These are phyloP conservation scores for Mycena rebaudengoi DNA, from an alignment of 768 basidiomycete species.

Conservation along the genomic window DNA sequence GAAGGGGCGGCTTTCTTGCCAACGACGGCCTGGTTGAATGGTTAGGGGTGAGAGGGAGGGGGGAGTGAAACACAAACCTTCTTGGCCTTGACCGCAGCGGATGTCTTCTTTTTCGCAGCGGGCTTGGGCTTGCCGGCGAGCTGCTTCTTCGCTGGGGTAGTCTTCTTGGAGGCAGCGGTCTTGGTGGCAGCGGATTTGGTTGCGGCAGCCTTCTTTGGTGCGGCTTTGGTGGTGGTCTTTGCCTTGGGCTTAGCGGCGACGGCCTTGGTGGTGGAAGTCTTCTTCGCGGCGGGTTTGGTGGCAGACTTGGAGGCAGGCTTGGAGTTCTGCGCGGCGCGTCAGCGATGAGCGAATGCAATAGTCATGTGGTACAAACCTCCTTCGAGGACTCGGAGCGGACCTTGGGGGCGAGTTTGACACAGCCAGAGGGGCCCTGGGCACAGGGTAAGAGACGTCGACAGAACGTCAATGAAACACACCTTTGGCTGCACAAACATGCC, in stretches of 20 bases:
- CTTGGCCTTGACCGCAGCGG: conserved; percentile 18
- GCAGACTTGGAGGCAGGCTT: neutral
- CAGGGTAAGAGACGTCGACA: neutral
- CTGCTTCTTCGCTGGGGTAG: no score
- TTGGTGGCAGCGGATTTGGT: no score
- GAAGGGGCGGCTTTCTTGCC: conserved; percentile 14
- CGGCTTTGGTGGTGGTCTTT: neutral
- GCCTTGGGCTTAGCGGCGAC: conserved; percentile 11
- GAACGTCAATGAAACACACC: neutral
- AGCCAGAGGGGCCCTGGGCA: conserved; percentile 58
- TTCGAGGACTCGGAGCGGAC: neutral
- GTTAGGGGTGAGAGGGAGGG: neutral
- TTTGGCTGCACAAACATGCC: conserved; percentile 48
- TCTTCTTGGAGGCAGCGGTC: no score
- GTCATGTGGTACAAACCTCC: neutral
- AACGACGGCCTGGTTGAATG: neutral
- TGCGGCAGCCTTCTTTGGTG: no score
- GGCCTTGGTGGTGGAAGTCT: neutral
- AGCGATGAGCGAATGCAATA: neutral
- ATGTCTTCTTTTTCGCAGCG: conserved; percentile 2
- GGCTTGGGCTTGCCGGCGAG: conserved; percentile 2
- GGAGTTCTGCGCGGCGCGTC: neutral
- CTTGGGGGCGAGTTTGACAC: conserved; percentile 73
- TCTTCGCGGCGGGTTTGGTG: conserved; percentile 1
- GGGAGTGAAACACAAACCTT: conserved; percentile 1